Conservation (phyloP, 306 rosid genomes). For the Citrullus amarus region DNA sequence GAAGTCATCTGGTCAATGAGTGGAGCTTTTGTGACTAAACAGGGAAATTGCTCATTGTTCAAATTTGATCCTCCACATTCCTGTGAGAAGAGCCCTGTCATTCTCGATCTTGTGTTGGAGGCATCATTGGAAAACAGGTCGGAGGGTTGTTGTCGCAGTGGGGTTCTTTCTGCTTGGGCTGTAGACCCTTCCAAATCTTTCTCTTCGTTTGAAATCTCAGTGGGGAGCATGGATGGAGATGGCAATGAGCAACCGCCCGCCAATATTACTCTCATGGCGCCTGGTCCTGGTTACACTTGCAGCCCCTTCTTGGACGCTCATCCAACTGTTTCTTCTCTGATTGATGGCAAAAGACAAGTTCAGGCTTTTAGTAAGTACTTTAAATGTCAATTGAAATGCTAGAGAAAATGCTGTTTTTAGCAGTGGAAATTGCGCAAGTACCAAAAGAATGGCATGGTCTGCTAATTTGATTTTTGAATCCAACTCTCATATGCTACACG, state of each 20-base stretch:
- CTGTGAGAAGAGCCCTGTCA: constrained; percentile 42
- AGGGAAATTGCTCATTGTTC: constrained; percentile 51
- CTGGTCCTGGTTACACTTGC: constrained; percentile 80
- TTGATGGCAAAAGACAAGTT: constrained; percentile 49
- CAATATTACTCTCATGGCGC: constrained; percentile 50
- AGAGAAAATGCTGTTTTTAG: background rate
- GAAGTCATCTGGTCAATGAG: constrained; percentile 73
- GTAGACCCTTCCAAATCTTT: constrained; percentile 36
- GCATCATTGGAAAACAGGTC: constrained; percentile 29
- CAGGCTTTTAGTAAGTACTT: constrained; percentile 55
- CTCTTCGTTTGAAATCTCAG: constrained; percentile 58
- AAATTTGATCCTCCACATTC: constrained; percentile 44
- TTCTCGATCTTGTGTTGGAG: constrained; percentile 37
- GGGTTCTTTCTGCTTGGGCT: constrained; percentile 48
- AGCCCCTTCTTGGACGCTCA: constrained; percentile 34
- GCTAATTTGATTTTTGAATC: background rate
- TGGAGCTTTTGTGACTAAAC: constrained; percentile 58
- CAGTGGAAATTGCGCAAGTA: background rate
- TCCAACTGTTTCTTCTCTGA: constrained; percentile 40
- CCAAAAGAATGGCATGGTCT: background rate
- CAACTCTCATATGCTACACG: background rate
- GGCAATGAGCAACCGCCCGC: constrained; percentile 29
- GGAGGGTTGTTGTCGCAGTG: constrained; percentile 53
- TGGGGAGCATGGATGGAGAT: constrained; percentile 25
- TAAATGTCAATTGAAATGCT: background rate